phyloP scores from a whole-genome alignment of 257 asterid genomes.

The Rehmannia glutinosa region DNA sequence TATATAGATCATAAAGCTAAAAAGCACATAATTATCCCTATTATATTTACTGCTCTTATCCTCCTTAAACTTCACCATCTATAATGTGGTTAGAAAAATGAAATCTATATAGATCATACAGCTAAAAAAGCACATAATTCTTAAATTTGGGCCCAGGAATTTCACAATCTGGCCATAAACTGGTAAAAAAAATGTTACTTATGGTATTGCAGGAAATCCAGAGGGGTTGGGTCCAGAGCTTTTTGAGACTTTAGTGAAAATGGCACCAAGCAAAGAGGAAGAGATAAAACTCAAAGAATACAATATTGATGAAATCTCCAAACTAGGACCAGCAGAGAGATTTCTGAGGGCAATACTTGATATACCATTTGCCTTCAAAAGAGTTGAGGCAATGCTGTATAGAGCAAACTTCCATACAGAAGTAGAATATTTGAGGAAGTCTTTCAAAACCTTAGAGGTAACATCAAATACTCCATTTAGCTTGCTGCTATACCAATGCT shows the following conservation, averaged over 20 bases:
- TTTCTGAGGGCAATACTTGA: conserved; percentile 78
- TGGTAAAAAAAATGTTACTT: too few relatives aligned
- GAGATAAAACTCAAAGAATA: conserved; percentile 68
- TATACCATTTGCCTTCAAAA: conserved; percentile 83
- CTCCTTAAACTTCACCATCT: too few relatives aligned
- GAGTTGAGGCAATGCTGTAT: conserved; percentile 86
- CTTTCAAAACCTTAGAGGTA: conserved; percentile 89
- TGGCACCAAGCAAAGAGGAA: conserved; percentile 97
- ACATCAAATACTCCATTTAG: conserved; percentile 4
- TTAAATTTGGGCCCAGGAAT: too few relatives aligned
- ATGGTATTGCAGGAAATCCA: conserved; percentile 58
- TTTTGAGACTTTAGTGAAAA: conserved; percentile 85
- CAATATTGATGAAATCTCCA: conserved; percentile 52
- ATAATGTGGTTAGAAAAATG: too few relatives aligned
- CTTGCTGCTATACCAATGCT: conserved; percentile 3
- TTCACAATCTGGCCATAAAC: too few relatives aligned
- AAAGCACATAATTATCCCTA: too few relatives aligned
- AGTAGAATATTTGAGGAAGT: conserved; percentile 72
- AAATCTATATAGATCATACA: too few relatives aligned
- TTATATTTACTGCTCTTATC: too few relatives aligned
- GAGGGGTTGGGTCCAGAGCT: conserved; percentile 85
- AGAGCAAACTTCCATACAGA: conserved; percentile 75
- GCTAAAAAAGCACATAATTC: too few relatives aligned
- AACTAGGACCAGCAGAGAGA: conserved; percentile 77
- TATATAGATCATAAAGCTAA: too few relatives aligned